These are phyloP conservation scores for Vitrella brassicaformis DNA, from an alignment of 73 alveolate genomes.

Conservation along the genomic window DNA sequence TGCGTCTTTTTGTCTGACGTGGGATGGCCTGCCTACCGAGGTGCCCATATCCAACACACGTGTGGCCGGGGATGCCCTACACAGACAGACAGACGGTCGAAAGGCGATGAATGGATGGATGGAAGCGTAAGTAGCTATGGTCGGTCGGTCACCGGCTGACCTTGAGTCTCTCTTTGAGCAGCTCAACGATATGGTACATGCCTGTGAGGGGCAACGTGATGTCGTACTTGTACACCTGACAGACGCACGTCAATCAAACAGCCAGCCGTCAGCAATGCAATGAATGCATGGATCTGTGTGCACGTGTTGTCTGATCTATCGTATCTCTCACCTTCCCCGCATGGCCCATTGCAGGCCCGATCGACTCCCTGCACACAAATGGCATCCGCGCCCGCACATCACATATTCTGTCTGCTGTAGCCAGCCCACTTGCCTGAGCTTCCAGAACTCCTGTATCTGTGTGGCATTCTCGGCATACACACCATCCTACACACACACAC, in stretches of 20 bases:
- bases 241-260: background rate
- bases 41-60: too few species aligned
- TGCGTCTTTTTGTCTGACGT: too few species aligned
- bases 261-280: too few species aligned
- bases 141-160: too few species aligned
- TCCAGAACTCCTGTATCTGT: slow-evolving; percentile 9
- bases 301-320: background rate
- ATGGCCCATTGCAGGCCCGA: background rate
- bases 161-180: background rate
- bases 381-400: background rate
- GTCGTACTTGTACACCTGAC: background rate
- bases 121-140: too few species aligned
- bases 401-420: background rate
- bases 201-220: background rate
- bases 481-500: slow-evolving; percentile 8
- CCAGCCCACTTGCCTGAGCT: slow-evolving; percentile 4
- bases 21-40: too few species aligned
- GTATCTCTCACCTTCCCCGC: background rate
- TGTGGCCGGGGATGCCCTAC: too few species aligned
- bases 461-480: slow-evolving; percentile 4
- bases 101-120: too few species aligned
- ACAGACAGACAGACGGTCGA: too few species aligned
- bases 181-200: background rate
- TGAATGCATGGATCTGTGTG: too few species aligned
- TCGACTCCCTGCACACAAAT: background rate